Base-by-base conservation (phyloP, 148 eudicot genomes). In the Silene latifolia region DNA sequence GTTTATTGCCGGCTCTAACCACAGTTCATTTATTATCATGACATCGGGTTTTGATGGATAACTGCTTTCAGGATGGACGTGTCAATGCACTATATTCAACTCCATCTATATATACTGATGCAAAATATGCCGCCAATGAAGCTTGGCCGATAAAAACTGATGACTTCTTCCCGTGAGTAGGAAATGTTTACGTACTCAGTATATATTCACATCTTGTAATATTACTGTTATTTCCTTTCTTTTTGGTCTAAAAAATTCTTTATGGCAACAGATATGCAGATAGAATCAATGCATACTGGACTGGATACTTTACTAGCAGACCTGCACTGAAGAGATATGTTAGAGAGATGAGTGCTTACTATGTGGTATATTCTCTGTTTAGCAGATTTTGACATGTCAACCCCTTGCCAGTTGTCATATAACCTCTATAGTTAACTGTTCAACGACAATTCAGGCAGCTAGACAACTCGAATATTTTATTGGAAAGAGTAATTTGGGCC, bases 61-160 rank as follows among this genome's bases (percentile, higher is more conserved):
- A 62, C 67, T 74, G 66, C 23, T 76, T 83, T 71, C 70, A 95
- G 99, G 99, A 95, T 90, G 97, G 98, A 20, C 92, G 99, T 75
- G 94, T 95, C 72, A 95, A 95, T 88, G 99, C 91, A 69, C 82
- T 95, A 21, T 95, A 95, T 85, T 95, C 99, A 24, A 90, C 97
- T 57, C 93, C 99, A 60, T 86, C 98, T 44, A 80, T 95, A 46
- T 95, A 95, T 78, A 89, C 97, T 24, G 99, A 95, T 85, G 98
- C 98, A 74, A 95, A 95, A 82, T 72, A 87, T 84, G 88, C 89
- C 51, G 80, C 82, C 61, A 82, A 86, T 29, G 82, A 86, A 80
- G 75, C 85, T 18, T 95, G 99, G 99, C 99, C 99, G 8, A 87
- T 85, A 71, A 95, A 95, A 80, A 80, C 85, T 48, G 93, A 92